These are phyloP conservation scores for Mycena floridula DNA, from an alignment of 768 basidiomycete genomes.

Conservation along the genomic window DNA sequence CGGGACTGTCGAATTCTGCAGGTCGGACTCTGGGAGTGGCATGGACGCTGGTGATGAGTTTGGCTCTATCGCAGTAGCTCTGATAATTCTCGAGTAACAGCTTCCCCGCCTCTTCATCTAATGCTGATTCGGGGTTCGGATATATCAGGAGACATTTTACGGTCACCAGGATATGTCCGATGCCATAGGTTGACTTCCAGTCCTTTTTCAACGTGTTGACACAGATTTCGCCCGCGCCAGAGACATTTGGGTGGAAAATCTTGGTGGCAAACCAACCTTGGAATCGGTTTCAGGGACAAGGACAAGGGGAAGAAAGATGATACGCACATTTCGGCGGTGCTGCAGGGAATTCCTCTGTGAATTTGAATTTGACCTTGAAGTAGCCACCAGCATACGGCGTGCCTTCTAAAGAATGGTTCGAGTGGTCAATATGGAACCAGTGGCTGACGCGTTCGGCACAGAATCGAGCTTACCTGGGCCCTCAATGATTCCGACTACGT, in stretches of 20 bases:
- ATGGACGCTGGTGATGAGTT: constrained; percentile 86
- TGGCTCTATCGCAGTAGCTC: constrained; percentile 80
- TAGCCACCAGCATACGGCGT: constrained; percentile 66
- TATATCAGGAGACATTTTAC: constrained; percentile 95
- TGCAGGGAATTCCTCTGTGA: constrained; percentile 91
- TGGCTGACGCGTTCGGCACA: not conserved
- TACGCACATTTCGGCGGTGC: constrained; percentile 87
- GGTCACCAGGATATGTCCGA: constrained; percentile 85
- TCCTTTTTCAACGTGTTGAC: constrained; percentile 97
- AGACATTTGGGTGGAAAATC: constrained; percentile 97
- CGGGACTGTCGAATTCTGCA: constrained; percentile 57
- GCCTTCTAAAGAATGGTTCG: constrained; percentile 33
- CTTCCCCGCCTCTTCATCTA: constrained; percentile 96
- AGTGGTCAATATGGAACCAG: no score
- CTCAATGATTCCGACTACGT: constrained; percentile 82
- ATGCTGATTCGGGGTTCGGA: constrained; percentile 95
- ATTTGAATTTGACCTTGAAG: constrained; percentile 76
- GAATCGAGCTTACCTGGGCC: constrained; percentile 69
- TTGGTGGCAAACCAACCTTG: constrained; percentile 88
- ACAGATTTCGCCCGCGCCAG: constrained; percentile 85
- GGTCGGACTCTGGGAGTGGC: constrained; percentile 77
- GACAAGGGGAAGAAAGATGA: not conserved
- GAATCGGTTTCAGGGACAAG: not conserved
- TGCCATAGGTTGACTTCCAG: constrained; percentile 90
- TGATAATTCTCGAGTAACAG: constrained; percentile 86